Base-by-base conservation (phyloP, 305 asterid species). In the Fraxinus platypoda region DNA sequence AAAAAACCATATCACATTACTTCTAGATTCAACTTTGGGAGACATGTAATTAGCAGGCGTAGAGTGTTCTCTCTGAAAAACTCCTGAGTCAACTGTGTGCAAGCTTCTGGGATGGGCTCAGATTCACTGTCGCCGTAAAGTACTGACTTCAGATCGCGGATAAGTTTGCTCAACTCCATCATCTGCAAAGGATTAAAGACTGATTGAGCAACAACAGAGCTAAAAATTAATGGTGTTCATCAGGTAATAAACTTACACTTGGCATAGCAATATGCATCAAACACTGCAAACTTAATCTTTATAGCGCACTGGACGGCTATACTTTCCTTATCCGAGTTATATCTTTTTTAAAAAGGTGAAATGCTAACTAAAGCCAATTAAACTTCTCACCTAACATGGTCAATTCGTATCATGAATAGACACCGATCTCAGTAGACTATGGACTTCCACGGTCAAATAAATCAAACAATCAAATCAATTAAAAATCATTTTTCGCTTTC, bases 41-140 rank as follows among this genome's bases (percentile, higher is more conserved):
- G 97, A 82, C 94, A 93, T 70, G 78, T 78, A 62, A 94, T 93
- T 75, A 94, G 54, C 46, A 92, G 87, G 25, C 98, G 94, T 54
- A 93, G 87, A 7, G 95, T 91, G 86, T 93, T 89, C 85, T 94
- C 97, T 83, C 86, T 89, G 85, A 94, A 91, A 85, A 94, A 92
- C 88, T 93, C 98, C 80, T 87, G 92, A 1, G 98, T 94, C 88
- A 94, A 84, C 84, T 93, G 98, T 21, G 91, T 85, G 86, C 97
- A 93, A 38, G 97, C 94, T 83, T 94, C 98, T 2, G 96, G 78
- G 6, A 91, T 90, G 49, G 98, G 97, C 87, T 94, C 98, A 4
- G 97, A 87, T 85, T 92, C 95, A 81, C 95, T 91, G 84, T 91
- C 92, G 52, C 98, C 98, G 73, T 93, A 93, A 26, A 93, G 96